These are phyloP conservation scores for Mrakiaceae sp. DNA, from an alignment of 1,284 basidiomycete species.

Conservation along the genomic window DNA sequence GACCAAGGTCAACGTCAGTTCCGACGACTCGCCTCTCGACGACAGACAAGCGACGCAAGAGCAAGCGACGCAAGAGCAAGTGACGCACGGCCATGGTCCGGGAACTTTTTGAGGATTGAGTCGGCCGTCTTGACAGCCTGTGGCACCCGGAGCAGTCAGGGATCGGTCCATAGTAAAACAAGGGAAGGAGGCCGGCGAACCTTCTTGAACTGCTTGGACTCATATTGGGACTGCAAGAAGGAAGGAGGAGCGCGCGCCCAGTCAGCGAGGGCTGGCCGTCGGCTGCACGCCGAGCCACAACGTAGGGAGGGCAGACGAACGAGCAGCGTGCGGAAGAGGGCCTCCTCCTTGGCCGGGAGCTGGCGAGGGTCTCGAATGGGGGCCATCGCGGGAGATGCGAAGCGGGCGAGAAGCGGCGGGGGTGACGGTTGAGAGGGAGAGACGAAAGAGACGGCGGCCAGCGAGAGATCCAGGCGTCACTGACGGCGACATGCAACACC, in stretches of 20 bases:
- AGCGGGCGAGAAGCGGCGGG: not conserved
- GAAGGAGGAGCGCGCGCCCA: not conserved
- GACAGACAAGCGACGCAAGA: not conserved
- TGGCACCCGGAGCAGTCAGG: not conserved
- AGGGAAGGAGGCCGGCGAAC: not conserved
- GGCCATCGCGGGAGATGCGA: not conserved
- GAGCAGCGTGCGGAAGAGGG: constrained; percentile 81
- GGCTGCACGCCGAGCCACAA: not conserved
- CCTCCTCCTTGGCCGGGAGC: constrained; percentile 71
- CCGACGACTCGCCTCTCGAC: constrained; percentile 18
- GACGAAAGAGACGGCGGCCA: too few relatives aligned
- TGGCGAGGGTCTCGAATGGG: constrained; percentile 16
- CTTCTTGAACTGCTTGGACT: constrained; percentile 79
- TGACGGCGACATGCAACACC: too few relatives aligned
- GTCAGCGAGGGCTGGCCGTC: not conserved
- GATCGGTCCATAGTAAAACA: not conserved
- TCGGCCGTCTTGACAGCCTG: constrained; percentile 78
- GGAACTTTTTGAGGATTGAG: constrained; percentile 86
- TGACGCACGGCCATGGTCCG: constrained; percentile 78
- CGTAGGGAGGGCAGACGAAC: constrained; percentile 31
- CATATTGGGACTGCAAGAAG: constrained; percentile 50
- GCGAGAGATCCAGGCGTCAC: too few relatives aligned
- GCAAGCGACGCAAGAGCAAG: constrained; percentile 21
- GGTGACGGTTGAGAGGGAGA: not conserved
- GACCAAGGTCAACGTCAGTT: constrained; percentile 24